These are phyloP conservation scores for Massariosphaeria phaeospora DNA, from an alignment of 495 filamentous ascomycete genomes.

Conservation along the genomic window DNA sequence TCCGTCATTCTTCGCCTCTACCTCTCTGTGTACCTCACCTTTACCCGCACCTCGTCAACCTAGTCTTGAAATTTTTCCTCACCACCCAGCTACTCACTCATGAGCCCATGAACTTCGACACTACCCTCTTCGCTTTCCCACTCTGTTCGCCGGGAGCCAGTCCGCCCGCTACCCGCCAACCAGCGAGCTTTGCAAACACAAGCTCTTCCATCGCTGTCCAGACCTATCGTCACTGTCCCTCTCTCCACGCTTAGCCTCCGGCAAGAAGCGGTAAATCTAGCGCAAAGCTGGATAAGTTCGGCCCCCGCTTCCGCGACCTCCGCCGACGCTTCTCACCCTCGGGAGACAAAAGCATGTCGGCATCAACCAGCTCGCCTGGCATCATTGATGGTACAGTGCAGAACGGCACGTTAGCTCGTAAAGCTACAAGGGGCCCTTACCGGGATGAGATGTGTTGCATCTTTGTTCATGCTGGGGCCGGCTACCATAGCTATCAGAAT, in stretches of 20 bases:
- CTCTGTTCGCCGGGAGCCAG: too few species aligned
- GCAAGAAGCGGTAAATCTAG: not conserved
- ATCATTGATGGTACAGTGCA: conserved; percentile 19
- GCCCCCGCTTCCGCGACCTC: conserved; percentile 16
- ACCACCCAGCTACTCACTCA: too few species aligned
- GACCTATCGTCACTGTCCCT: not conserved
- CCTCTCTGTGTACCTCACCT: conserved; percentile 6
- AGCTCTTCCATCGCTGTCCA: conserved; percentile 12
- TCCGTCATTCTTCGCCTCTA: conserved; percentile 17
- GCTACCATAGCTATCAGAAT: conserved; percentile 84
- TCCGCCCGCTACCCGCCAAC: too few species aligned
- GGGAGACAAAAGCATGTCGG: conserved; percentile 18
- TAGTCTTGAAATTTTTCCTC: too few species aligned
- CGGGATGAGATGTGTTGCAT: conserved; percentile 59
- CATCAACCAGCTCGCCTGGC: not conserved
- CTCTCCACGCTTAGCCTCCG: not conserved
- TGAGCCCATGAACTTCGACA: too few species aligned
- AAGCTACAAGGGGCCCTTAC: conserved; percentile 36
- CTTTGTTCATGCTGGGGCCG: conserved; percentile 92
- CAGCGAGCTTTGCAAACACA: conserved; percentile 26
- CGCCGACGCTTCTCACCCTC: conserved; percentile 18
- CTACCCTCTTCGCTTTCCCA: too few species aligned
- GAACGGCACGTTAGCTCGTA: conserved; percentile 11
- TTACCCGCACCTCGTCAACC: not conserved
- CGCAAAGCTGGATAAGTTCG: conserved; percentile 25